Percentiles rank a stretch among this genome's conserved stretches.
These are phyloP conservation scores for Suhomyces chickasaworum DNA, from an alignment of 1,139 yeast genomes.

Conservation along the genomic window DNA sequence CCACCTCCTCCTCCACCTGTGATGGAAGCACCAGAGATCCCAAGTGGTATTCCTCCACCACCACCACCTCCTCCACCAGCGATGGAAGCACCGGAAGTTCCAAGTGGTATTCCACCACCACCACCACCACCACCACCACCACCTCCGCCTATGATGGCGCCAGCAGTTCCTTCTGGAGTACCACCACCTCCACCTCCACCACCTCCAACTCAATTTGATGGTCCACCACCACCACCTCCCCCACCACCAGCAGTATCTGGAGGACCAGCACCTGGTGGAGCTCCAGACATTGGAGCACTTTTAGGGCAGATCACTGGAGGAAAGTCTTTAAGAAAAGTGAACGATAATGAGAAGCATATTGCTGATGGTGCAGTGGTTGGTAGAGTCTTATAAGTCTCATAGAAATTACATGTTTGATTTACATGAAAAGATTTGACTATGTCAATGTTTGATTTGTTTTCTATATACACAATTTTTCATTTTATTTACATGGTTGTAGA, in stretches of 20 bases:
- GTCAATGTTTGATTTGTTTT: background rate
- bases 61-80: conserved; percentile 20
- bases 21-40: conserved; percentile 3
- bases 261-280: conserved; percentile 25
- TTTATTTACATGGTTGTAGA: conserved; percentile 1
- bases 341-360: conserved; percentile 46
- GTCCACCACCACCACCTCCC: conserved; percentile 31
- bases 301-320: conserved; percentile 63
- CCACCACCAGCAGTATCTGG: conserved; percentile 24
- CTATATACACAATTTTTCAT: conserved; percentile 2
- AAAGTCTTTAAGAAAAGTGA: conserved; percentile 49
- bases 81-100: conserved; percentile 15
- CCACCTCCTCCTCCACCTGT: conserved; percentile 13
- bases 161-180: conserved; percentile 10
- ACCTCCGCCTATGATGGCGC: conserved; percentile 18
- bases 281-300: conserved; percentile 47
- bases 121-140: conserved; percentile 27
- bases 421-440: background rate
- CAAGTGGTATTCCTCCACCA: conserved; percentile 15
- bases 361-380: conserved; percentile 52
- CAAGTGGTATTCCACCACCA: conserved; percentile 23
- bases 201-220: conserved; percentile 24
- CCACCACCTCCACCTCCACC: conserved; percentile 37
- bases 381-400: conserved; percentile 39
- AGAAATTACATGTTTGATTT: conserved; percentile 1